Evolutionary conservation across 306 rosid species (phyloP), one percentile per base, ranked within the genome.

Genomic region (Nissolia schottii): DNA sequence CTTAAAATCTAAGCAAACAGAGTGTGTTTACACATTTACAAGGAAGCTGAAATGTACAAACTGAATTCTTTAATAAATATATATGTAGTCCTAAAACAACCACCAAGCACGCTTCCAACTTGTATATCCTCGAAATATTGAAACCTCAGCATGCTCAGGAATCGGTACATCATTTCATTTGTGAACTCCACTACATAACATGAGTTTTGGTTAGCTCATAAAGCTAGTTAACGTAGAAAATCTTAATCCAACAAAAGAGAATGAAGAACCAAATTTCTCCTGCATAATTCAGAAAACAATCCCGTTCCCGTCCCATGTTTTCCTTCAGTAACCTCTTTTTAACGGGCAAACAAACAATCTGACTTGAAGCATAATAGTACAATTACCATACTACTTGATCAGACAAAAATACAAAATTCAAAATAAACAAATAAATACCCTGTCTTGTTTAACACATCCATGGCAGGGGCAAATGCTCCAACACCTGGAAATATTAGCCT

Each of bases 401-500:
- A 63, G 22, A 12, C 9, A 53, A 16, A 64, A 25, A 35, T 59
- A 27, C 13, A 19, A 24, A 0, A 58, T 1, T 25, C 25, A 55
- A 15, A 16, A 5, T 11, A 8, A 3, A 43, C 37, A 14, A 7
- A 14, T 14, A 5, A 7, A 28, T 83, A 88, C 99, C 97, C 96
- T 5, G 84, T 85, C 62, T 87, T 89, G 83, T 60, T 86, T 59
- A 94, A 82, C 78, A 91, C 97, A 37, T 89, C 96, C 97, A 94
- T 94, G 75, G 96, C 96, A 2, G 95, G 67, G 10, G 91, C 93
- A 66, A 94, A 94, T 68, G 99, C 97, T 69, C 99, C 97, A 61
- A 91, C 99, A 9, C 99, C 99, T 0, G 97, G 99, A 78, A 94
- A 94, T 13, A 94, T 79, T 27, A 94, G 77, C 28, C 89, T 83